These are phyloP conservation scores for Boletales sp. DNA, from an alignment of 768 basidiomycete genomes.

Conservation along the genomic window DNA sequence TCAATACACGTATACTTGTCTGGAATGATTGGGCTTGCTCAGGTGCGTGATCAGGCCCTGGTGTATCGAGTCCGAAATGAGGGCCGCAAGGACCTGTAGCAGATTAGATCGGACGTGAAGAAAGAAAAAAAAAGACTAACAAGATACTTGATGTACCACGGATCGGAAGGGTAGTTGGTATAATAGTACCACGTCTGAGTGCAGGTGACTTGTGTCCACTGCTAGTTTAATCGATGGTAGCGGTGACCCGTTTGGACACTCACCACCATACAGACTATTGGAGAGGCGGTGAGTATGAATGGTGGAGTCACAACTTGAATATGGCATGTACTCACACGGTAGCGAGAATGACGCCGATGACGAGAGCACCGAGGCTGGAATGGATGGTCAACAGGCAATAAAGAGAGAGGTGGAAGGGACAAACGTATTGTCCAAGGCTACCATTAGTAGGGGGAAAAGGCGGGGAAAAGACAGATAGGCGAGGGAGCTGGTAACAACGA, in stretches of 20 bases:
- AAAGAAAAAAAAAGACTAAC: conserved; percentile 28
- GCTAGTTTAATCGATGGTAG: background rate
- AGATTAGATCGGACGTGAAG: background rate
- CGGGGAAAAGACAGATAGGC: background rate
- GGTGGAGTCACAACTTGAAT: background rate
- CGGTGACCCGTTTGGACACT: conserved; percentile 1
- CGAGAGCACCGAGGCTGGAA: conserved; percentile 45
- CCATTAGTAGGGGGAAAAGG: conserved; percentile 4
- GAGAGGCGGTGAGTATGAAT: conserved; percentile 4
- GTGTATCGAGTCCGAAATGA: conserved; percentile 50
- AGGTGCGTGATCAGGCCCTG: conserved; percentile 53
- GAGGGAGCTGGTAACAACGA: no score
- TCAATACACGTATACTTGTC: background rate
- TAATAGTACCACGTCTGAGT: conserved; percentile 57
- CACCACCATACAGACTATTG: conserved; percentile 50
- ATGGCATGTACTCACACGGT: conserved; percentile 38
- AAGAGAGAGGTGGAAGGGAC: conserved; percentile 3
- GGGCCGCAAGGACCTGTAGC: conserved; percentile 45
- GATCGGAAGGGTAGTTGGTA: conserved; percentile 44
- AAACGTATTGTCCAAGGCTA: conserved; percentile 33
- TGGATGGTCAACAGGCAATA: background rate
- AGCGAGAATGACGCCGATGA: conserved; percentile 48
- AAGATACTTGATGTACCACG: conserved; percentile 44
- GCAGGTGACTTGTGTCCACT: conserved; percentile 40
- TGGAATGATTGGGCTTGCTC: conserved; percentile 25